Conservation (phyloP, 768 basidiomycete species). For the Coprinellus micaceus region DNA sequence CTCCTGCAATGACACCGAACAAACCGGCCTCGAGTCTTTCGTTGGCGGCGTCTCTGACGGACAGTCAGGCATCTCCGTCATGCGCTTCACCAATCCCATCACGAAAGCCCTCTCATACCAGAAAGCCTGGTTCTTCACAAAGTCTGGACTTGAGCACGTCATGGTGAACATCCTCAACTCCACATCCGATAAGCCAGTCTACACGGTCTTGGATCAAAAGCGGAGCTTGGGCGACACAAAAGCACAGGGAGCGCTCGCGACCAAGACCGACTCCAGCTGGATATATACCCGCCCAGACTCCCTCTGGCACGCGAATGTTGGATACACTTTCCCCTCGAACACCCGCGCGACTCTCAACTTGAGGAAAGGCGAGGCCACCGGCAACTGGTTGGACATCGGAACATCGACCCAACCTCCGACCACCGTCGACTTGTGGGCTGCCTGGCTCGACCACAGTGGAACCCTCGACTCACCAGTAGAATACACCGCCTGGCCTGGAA, state of each 20-base stretch:
- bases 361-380: conserved; percentile 46
- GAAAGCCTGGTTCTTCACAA: conserved; percentile 73
- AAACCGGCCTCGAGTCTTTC: conserved; percentile 49
- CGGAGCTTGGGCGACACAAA: conserved; percentile 40
- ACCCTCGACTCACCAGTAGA: conserved; percentile 33
- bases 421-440: conserved; percentile 62
- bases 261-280: conserved; percentile 10
- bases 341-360: conserved; percentile 33
- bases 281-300: conserved; percentile 23
- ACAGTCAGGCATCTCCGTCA: conserved; percentile 50
- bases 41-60: conserved; percentile 68
- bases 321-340: conserved; percentile 47
- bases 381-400: conserved; percentile 61
- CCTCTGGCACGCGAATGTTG: conserved; percentile 66
- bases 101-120: conserved; percentile 55
- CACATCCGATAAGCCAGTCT: conserved; percentile 42
- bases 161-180: conserved; percentile 53
- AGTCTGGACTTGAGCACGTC: conserved; percentile 59
- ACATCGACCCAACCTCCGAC: conserved; percentile 55
- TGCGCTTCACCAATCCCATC: conserved; percentile 65
- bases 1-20: conserved; percentile 39
- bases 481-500: conserved; percentile 58
- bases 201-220: conserved; percentile 67
- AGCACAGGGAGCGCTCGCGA: conserved; percentile 31
- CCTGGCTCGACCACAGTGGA: conserved; percentile 52